phyloP scores from a whole-genome alignment of 352 stramenopile genomes.

The Globisporangium solare region DNA sequence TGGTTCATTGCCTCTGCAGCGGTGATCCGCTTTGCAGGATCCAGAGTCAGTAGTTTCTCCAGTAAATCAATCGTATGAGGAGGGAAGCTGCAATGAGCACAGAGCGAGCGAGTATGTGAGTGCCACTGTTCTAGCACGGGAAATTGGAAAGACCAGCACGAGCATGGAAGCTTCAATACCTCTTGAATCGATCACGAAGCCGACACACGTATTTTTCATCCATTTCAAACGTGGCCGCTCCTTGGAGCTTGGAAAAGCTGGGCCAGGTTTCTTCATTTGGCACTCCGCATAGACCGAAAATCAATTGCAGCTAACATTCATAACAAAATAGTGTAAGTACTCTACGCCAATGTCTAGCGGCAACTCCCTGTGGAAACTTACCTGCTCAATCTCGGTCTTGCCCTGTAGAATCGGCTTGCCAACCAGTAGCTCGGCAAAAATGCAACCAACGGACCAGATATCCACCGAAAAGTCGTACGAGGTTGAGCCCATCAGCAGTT shows the following conservation, averaged over 20 bases:
- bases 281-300: constrained; percentile 72
- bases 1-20: constrained; percentile 94
- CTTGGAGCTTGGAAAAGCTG: constrained; percentile 68
- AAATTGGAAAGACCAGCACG: background rate
- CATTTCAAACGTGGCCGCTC: constrained; percentile 58
- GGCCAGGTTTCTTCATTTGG: constrained; percentile 81
- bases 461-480: constrained; percentile 92
- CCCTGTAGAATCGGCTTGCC: constrained; percentile 80
- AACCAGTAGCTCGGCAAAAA: constrained; percentile 78
- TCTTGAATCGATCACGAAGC: constrained; percentile 75
- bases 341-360: background rate
- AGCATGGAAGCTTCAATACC: constrained; percentile 29
- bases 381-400: constrained; percentile 81
- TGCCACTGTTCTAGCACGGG: background rate
- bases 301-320: constrained; percentile 54
- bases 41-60: constrained; percentile 92
- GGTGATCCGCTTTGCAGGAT: constrained; percentile 92
- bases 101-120: background rate
- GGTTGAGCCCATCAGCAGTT: constrained; percentile 91
- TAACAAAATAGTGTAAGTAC: constrained; percentile 1
- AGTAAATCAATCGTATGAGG: constrained; percentile 87
- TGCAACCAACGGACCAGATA: constrained; percentile 92
- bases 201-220: constrained; percentile 77
- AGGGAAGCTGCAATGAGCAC: constrained; percentile 45
- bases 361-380: constrained; percentile 16